phyloP scores from a whole-genome alignment of 305 asterid genomes.

The Fraxinus sp. region DNA sequence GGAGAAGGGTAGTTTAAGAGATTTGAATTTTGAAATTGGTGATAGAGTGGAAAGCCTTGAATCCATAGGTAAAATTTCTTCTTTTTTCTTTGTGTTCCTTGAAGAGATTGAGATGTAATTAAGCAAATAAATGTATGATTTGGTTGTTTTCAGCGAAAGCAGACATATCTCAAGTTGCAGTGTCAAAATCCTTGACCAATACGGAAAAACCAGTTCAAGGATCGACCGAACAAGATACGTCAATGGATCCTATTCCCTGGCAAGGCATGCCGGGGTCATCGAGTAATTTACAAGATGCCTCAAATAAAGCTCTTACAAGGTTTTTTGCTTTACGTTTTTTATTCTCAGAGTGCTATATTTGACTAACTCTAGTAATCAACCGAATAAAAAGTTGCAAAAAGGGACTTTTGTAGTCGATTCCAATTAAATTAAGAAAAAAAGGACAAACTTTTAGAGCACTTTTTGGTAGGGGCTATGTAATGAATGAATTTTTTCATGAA shows the following conservation, averaged over 20 bases:
- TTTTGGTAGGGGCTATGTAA: not conserved
- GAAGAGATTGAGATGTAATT: not conserved
- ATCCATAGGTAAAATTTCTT: not conserved
- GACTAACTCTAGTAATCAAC: not conserved
- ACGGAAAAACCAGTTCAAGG: not conserved
- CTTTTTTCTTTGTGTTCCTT: not conserved
- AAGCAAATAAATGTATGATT: not conserved
- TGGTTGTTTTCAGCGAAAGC: not conserved
- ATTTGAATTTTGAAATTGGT: constrained; percentile 19
- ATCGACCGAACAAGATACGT: not conserved
- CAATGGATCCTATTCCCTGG: not conserved
- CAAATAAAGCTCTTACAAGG: constrained; percentile 39
- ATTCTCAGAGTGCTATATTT: not conserved
- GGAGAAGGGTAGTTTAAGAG: constrained; percentile 23
- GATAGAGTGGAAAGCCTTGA: constrained; percentile 19
- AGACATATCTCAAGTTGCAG: not conserved
- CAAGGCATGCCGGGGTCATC: not conserved
- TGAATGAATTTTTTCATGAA: constrained; percentile 10
- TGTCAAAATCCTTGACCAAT: not conserved
- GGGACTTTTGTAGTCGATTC: not conserved
- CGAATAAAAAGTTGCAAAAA: not conserved
- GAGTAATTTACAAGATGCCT: constrained; percentile 21
- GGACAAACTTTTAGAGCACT: not conserved
- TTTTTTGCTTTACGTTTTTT: constrained; percentile 4
- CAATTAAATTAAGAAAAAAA: not conserved